Evolutionary conservation across 805 yeast species (phyloP).

Genomic region (Nakazawaea pomicola): DNA sequence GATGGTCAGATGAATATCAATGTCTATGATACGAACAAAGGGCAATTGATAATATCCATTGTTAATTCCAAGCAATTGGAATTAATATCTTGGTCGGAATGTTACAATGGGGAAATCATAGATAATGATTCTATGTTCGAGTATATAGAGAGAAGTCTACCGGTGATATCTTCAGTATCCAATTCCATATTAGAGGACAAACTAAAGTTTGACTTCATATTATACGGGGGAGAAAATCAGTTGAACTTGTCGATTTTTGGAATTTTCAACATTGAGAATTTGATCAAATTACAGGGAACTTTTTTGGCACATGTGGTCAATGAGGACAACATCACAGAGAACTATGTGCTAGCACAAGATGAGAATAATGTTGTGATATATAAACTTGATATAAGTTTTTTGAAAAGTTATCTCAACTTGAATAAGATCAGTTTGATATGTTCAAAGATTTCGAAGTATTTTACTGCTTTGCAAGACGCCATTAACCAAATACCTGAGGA

Average conservation of each 20-base stretch:
- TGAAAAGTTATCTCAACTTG: conserved; percentile 19
- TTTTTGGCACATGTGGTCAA: conserved; percentile 16
- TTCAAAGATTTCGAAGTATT: conserved; percentile 29
- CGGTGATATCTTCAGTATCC: conserved; percentile 16
- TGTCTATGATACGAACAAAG: conserved; percentile 26
- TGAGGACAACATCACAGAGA: conserved; percentile 19
- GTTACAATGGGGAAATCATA: conserved; percentile 13
- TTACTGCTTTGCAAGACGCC: conserved; percentile 30
- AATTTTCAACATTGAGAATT: conserved; percentile 26
- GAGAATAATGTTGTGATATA: conserved; percentile 17
- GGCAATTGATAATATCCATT: conserved; percentile 20
- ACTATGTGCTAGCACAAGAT: conserved; percentile 20
- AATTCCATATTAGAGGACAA: conserved; percentile 20
- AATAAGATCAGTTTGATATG: conserved; percentile 26
- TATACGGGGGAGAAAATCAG: conserved; percentile 21
- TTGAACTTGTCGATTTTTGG: conserved; percentile 26
- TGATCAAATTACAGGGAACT: conserved; percentile 13
- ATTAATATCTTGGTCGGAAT: conserved; percentile 18
- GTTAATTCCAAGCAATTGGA: conserved; percentile 11
- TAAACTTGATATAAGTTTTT: conserved; percentile 24
- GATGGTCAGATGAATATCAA: conserved; percentile 19
- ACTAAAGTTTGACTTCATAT: conserved; percentile 23
- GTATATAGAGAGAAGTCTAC: conserved; percentile 21
- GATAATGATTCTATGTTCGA: conserved; percentile 18
- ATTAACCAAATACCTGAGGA: conserved; percentile 24